Conservation (phyloP, 805 yeast genomes). For the Teunomyces panamensis region DNA sequence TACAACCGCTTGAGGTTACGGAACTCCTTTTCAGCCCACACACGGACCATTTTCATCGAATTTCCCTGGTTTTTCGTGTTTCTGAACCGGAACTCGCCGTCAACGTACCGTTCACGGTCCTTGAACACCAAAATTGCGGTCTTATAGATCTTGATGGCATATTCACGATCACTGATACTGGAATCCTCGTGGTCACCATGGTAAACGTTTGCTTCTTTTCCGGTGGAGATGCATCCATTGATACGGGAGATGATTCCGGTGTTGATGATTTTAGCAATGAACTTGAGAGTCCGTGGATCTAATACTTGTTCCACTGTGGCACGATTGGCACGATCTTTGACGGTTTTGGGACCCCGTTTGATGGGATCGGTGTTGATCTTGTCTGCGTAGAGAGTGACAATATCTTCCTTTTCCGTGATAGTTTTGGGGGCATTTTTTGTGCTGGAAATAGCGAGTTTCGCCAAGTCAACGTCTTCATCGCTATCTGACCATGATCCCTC, state of each 20-base stretch:
- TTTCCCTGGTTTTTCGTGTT: slow-evolving; percentile 82
- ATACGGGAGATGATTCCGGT: slow-evolving; percentile 81
- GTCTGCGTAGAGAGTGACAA: slow-evolving; percentile 61
- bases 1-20: slow-evolving; percentile 83
- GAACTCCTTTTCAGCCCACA: slow-evolving; percentile 98
- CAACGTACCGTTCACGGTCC: slow-evolving; percentile 93
- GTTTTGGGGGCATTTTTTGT: slow-evolving; percentile 16
- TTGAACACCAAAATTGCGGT: slow-evolving; percentile 96
- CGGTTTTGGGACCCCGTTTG: slow-evolving; percentile 54
- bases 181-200: slow-evolving; percentile 61
- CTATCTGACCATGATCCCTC: neutral
- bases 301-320: slow-evolving; percentile 97
- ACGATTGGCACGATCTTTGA: slow-evolving; percentile 83
- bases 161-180: slow-evolving; percentile 35
- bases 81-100: slow-evolving; percentile 92
- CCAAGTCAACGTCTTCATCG: neutral
- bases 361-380: slow-evolving; percentile 64
- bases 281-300: slow-evolving; percentile 89
- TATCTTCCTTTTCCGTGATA: slow-evolving; percentile 38
- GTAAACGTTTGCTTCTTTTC: slow-evolving; percentile 98
- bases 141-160: slow-evolving; percentile 91
- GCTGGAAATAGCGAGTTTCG: neutral
- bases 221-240: slow-evolving; percentile 93
- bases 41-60: slow-evolving; percentile 94
- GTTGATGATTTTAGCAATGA: slow-evolving; percentile 75